Conservation (phyloP, 805 yeast genomes). For the Yamadazyma ubonensis region DNA sequence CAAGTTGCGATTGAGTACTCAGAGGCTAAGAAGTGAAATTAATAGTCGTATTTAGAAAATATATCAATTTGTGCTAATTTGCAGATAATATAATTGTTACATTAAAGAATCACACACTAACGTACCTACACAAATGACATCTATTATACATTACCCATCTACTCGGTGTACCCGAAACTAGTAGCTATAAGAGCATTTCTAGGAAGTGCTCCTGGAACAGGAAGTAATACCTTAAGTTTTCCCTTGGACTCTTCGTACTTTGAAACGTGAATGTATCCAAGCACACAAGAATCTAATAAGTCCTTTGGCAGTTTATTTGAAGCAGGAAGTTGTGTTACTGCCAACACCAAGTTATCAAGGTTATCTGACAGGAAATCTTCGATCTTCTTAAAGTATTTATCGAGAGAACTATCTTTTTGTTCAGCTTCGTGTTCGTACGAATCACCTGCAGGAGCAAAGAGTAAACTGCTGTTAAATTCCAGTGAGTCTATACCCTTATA, state of each 20-base stretch:
- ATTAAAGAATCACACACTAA: too few species aligned
- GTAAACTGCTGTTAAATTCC: constrained; percentile 34
- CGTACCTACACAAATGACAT: too few species aligned
- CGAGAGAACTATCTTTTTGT: constrained; percentile 27
- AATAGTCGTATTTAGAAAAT: too few species aligned
- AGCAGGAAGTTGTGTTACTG: constrained; percentile 44
- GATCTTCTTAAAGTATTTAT: constrained; percentile 33
- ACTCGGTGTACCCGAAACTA: constrained; percentile 79
- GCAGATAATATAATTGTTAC: too few species aligned
- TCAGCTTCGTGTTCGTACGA: constrained; percentile 35
- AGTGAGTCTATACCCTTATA: constrained; percentile 54
- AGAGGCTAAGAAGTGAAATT: too few species aligned
- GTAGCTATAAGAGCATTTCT: constrained; percentile 72
- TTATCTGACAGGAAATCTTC: constrained; percentile 49
- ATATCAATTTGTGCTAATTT: too few species aligned
- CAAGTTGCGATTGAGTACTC: too few species aligned
- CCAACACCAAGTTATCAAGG: constrained; percentile 75
- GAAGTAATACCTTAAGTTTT: constrained; percentile 69
- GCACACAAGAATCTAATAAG: constrained; percentile 55
- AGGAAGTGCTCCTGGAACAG: constrained; percentile 87
- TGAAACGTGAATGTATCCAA: constrained; percentile 75
- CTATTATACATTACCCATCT: too few species aligned
- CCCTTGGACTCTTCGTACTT: constrained; percentile 75
- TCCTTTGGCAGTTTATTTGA: constrained; percentile 41
- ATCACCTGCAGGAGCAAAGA: constrained; percentile 45